Base-by-base conservation (phyloP, 176 grass and related monocot genomes). In the Typha latifolia region DNA sequence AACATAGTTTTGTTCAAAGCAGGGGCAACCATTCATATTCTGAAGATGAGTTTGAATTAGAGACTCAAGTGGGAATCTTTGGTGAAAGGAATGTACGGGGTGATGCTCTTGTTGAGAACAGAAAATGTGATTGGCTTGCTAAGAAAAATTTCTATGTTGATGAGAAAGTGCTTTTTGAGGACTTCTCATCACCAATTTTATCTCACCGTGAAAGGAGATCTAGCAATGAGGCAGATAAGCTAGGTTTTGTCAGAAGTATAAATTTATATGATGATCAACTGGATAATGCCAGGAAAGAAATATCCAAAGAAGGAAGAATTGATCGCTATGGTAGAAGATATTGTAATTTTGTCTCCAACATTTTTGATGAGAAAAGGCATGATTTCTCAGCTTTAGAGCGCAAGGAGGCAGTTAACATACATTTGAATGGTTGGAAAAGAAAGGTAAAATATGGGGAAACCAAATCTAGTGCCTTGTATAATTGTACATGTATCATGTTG, bases 361-460 rank as follows among this genome's bases (percentile, higher is more conserved):
- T 48, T 78, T 73, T 43, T 37, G 64, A 77, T 80, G 73, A 84
- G 62, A 70, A 43, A 82, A 82, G 81, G 23, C 72, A 69, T 69
- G 69, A 80, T 13, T 26, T 72, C 13, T 6, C 69, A 72, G 78
- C 74, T 72, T 76, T 85, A 53, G 71, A 72, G 47, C 49, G 5
- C 69, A 69, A 63, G 52, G 63, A 72, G 19, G 24, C 69, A 29
- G 69, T 84, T 90, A 82, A 78, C 56, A 65, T 82, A 32, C 50
- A 21, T 75, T 84, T 78, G 84, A 84, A 72, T 59, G 70, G 75
- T 87, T 78, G 77, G 73, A 79, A 84, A 80, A 82, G 72, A 87
- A 95, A 95, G 91, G 86, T 90, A 95, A 85, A 82, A 69, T 74
- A 84, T 84, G 73, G 83, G 81, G 67, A 80, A 81, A 51, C 69